Conservation (phyloP, 2,329 filamentous ascomycete species). For the Microthyrium microscopicum region DNA sequence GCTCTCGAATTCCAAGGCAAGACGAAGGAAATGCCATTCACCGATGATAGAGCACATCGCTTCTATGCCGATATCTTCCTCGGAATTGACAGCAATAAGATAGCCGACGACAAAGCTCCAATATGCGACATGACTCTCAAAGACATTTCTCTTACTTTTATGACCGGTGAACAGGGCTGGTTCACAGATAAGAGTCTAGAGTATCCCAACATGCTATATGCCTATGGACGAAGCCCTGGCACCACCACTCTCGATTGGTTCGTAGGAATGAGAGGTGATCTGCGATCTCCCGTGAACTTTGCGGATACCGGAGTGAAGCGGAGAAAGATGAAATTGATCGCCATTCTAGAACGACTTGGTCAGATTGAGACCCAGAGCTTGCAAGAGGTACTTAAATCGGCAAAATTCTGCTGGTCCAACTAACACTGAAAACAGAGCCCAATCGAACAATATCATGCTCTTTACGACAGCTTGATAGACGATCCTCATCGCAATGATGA, state of each 20-base stretch:
- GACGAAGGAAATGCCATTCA: too few species aligned
- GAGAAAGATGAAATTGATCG: conserved; percentile 41
- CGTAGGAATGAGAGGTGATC: conserved; percentile 40
- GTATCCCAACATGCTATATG: conserved; percentile 55
- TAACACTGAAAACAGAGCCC: too few species aligned
- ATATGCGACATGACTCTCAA: conserved; percentile 19
- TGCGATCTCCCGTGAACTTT: conserved; percentile 39
- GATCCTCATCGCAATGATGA: conserved; percentile 48
- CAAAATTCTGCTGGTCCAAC: too few species aligned
- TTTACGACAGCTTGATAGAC: conserved; percentile 52
- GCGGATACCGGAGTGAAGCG: conserved; percentile 38
- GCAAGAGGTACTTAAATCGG: conserved; percentile 24
- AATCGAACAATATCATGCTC: conserved; percentile 20
- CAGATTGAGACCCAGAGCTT: conserved; percentile 24
- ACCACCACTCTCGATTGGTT: conserved; percentile 59
- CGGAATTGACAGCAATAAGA: too few species aligned
- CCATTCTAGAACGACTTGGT: conserved; percentile 27
- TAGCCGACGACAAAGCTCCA: too few species aligned
- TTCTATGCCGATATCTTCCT: too few species aligned
- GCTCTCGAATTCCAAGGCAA: too few species aligned
- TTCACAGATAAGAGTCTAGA: conserved; percentile 56
- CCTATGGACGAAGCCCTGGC: conserved; percentile 47
- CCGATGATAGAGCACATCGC: too few species aligned
- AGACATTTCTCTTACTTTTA: conserved; percentile 22
- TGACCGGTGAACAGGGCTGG: conserved; percentile 17